Evolutionary conservation across 371 early-diverging fungal genomes (phyloP), one percentile per base, ranked within the genome.

Genomic region (Sporodiniella umbellata): DNA sequence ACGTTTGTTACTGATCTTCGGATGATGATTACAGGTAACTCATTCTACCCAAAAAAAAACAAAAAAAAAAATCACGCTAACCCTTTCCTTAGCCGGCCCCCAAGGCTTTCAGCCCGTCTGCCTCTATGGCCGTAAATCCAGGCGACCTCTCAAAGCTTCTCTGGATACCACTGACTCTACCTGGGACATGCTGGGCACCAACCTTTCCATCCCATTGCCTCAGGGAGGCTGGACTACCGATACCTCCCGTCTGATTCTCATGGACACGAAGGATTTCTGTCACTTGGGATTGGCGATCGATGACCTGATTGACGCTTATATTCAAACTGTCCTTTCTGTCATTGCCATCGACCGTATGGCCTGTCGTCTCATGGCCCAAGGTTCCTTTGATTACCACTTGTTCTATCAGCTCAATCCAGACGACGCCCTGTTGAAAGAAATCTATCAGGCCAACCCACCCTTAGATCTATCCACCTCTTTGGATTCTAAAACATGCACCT

Each of bases 141-240:
- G 92, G 22, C 80, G 85, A 39, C 95, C 94, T 3, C 61, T 95
- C 23, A 39, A 88, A 28, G 64, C n/a, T n/a, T n/a, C n/a, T n/a
- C n/a, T n/a, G n/a, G 35, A 35, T 3, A 57, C 64, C 50, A 68
- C 93, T 5, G 35, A 35, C 3, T 55, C 64, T 48, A 68, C 93
- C 4, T 95, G 95, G 95, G 93, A 93, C 52, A 95, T 95, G 94
- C 81, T 95, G n/a, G 95, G 95, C 7, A 95, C 95, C 7, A 95
- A 95, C 57, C 66, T 95, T 31, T 86, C 87, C 7, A 86, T 93
- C 57, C 92, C 92, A 66, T 42, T 79, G n/a, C 78, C 81, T 1
- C 85, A 90, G 46, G 84, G 83, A 10, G 70, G 78, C n/a, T 95
- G 92, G 93, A 86, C 90, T 5, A 92, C 94, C 1, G 94, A 95